Evolutionary conservation across 495 filamentous ascomycete species (phyloP).

Genomic region (Penicillium macrosclerotiorum): DNA sequence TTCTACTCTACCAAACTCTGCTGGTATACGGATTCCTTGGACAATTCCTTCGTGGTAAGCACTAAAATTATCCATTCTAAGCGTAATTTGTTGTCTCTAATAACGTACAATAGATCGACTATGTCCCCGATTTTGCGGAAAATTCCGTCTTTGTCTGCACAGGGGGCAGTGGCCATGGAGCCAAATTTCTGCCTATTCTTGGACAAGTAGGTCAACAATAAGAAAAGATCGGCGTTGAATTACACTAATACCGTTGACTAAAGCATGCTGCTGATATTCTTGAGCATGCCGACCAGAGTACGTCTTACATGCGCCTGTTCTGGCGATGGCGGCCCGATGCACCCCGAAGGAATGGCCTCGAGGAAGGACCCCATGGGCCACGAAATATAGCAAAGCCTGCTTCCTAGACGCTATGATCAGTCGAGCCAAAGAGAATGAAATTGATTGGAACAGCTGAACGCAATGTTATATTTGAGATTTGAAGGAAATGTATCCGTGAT

Average conservation of each 20-base stretch:
- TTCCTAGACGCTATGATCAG: neutral
- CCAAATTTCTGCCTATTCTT: constrained; percentile 21
- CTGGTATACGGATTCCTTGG: constrained; percentile 24
- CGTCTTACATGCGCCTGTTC: constrained; percentile 19
- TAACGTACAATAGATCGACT: constrained; percentile 7
- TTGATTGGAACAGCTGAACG: neutral
- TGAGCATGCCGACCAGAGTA: constrained; percentile 10
- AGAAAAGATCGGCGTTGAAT: neutral
- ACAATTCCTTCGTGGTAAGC: constrained; percentile 20
- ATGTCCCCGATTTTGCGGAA: constrained; percentile 14
- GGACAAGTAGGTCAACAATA: constrained; percentile 9
- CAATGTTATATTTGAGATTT: constrained; percentile 2
- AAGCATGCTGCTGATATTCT: constrained; percentile 23
- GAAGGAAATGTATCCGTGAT: constrained; percentile 4
- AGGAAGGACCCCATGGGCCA: constrained; percentile 14
- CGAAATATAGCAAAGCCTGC: too few relatives aligned
- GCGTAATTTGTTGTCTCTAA: too few relatives aligned
- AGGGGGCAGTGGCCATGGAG: constrained; percentile 22
- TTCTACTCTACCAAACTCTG: constrained; percentile 21
- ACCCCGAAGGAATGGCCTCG: constrained; percentile 16
- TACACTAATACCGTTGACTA: neutral
- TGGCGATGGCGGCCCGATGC: constrained; percentile 16
- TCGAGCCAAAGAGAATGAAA: too few relatives aligned
- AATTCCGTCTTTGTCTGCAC: constrained; percentile 21
- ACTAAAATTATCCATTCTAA: too few relatives aligned